Evolutionary conservation across 257 asterid species (phyloP), one percentile per base, ranked within the genome.

Genomic region (Lithospermum erythrorhizon): DNA sequence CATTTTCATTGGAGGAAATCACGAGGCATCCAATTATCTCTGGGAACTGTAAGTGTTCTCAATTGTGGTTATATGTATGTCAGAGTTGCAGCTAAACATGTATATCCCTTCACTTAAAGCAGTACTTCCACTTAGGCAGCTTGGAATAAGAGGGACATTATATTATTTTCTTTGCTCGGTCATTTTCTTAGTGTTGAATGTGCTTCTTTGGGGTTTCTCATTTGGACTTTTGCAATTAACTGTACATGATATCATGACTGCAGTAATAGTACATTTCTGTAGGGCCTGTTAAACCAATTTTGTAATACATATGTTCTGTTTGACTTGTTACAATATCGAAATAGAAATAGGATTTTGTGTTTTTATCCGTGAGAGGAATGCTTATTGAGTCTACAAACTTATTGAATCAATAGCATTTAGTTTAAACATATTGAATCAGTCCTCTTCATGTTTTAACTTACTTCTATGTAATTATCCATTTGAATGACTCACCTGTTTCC

Each of bases 21-120:
- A 91, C 65, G 95, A 86, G 74, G 96, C 98, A 10, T 90, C 96
- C 65, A 86, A 86, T 78, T 86, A 87, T 63, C 76, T 88, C 10
- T 82, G 94, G 95, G 95, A 91, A 78, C 54, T 91, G 93, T 87
- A 73, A 83, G 96, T 76, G 23, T 65, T n/a, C n/a, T 58, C 52
- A 29, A 51, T 58, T 37, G 20, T 15, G 24, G 62, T 19, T 41
- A 9, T 57, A 41, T 49, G 27, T 53, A 16, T 52, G 24, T 17
- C 17, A 10, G 35, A 41, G n/a, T 22, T 52, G 55, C 21, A 41
- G 49, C 49, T 11, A 41, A 41, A 41, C 49, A 41, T 41, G 17
- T 41, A 41, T 41, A 41, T 35, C 47, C 47, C 32, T 27, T 6
- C 32, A 3, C 32, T 7, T 7, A 27, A 27, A 27, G 32, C 32